A percentile compares a stretch with the other conserved stretches of the same genome.
phyloP scores from a whole-genome alignment of 1,284 basidiomycete species.

The Xerocomus amazonicus region DNA sequence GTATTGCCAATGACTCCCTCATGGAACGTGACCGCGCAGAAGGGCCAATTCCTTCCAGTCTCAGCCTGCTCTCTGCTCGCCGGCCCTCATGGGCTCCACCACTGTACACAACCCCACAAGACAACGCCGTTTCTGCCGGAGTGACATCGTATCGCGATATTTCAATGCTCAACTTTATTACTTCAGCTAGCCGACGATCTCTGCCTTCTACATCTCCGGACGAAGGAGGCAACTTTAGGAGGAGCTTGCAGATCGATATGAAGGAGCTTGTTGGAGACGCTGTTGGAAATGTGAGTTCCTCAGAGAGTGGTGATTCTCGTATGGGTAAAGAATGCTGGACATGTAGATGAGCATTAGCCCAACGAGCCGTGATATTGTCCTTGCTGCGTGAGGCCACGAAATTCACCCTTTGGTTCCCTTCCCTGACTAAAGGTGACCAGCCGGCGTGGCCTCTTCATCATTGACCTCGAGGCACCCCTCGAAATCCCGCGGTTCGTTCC shows the following conservation, averaged over 20 bases:
- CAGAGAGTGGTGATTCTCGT: neutral
- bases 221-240: conserved; percentile 52
- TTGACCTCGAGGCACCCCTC: conserved; percentile 87
- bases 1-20: too few species aligned
- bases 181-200: conserved; percentile 12
- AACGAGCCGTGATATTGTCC: conserved; percentile 71
- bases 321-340: neutral
- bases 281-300: conserved; percentile 67
- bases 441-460: conserved; percentile 92
- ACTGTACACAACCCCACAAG: conserved; percentile 27
- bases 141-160: conserved; percentile 32
- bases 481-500: conserved; percentile 90
- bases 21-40: conserved; percentile 23
- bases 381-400: conserved; percentile 60
- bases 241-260: conserved; percentile 70
- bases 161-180: conserved; percentile 20
- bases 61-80: conserved; percentile 33
- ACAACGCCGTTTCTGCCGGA: conserved; percentile 12
- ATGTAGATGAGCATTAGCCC: conserved; percentile 79
- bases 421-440: conserved; percentile 36
- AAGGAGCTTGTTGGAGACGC: conserved; percentile 74
- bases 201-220: conserved; percentile 43
- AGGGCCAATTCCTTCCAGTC: conserved; percentile 24
- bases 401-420: neutral
- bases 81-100: conserved; percentile 35